Conservation (phyloP, 1,139 yeast genomes). For the Diutina ranongensis region DNA sequence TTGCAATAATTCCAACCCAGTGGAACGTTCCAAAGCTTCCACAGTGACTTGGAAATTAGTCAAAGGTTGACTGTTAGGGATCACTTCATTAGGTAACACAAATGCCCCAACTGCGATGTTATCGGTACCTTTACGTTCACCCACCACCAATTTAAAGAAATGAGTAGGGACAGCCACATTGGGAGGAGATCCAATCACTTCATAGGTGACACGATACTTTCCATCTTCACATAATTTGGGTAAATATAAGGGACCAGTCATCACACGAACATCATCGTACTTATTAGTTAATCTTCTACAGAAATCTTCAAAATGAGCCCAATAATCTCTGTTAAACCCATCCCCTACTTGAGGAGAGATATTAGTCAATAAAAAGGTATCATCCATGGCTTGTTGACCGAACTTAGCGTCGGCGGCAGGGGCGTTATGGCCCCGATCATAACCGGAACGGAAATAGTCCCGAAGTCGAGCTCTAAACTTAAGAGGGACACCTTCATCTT, state of each 20-base stretch:
- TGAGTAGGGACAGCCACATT: conserved; percentile 96
- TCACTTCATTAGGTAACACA: conserved; percentile 77
- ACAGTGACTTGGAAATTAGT: conserved; percentile 76
- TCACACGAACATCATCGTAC: conserved; percentile 66
- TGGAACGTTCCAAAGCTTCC: conserved; percentile 75
- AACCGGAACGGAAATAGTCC: conserved; percentile 91
- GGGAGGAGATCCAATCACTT: conserved; percentile 95
- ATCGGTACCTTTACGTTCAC: conserved; percentile 46
- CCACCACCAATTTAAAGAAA: conserved; percentile 82
- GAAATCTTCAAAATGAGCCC: conserved; percentile 96
- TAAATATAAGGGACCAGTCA: conserved; percentile 88
- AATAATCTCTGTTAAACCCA: conserved; percentile 89
- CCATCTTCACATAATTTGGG: conserved; percentile 65
- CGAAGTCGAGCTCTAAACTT: conserved; percentile 63
- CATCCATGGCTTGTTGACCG: conserved; percentile 86
- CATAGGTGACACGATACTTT: conserved; percentile 75
- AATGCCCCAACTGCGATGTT: conserved; percentile 78
- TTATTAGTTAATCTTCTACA: conserved; percentile 59
- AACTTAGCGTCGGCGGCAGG: conserved; percentile 97
- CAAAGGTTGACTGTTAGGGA: conserved; percentile 60
- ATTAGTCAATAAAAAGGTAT: conserved; percentile 79
- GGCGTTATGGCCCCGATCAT: conserved; percentile 94
- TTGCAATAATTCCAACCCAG: conserved; percentile 74
- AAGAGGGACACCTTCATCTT: conserved; percentile 76
- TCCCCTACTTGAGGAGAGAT: conserved; percentile 97